Evolutionary conservation across 108 stramenopile genomes (phyloP), one percentile per base, ranked within the genome.

Genomic region (Nitzschia sp.): DNA sequence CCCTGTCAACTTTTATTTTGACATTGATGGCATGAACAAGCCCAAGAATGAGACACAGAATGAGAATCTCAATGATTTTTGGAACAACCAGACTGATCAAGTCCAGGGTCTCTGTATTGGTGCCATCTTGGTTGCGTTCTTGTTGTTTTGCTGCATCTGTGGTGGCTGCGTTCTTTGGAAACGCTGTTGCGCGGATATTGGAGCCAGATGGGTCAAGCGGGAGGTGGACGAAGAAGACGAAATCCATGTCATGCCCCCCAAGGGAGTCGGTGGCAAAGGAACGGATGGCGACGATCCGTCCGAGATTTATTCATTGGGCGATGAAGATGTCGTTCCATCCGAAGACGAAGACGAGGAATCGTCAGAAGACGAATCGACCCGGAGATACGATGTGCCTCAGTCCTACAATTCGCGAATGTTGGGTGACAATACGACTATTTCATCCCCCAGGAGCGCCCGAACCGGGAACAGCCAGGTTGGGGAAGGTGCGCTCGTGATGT

Each of bases 121-220:
- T 42, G 61, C 42, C n/a, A 24, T 62, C 13, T 42, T 62, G 38
- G 61, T 62, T 31, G 0, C 46, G 5, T 26, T 62, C 19, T 25
- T 62, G 19, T 62, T 62, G 61, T 24, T 38, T 26, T 62, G 61
- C 42, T 62, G 61, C 61, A 26, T 42, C 25, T 62, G 36, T n/a
- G 35, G 29, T 46, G 61, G 61, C 1, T 9, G 42, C 24, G 46
- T 62, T 42, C 42, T 62, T 1, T 62, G 61, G 61, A 27, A 19
- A 13, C 31, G 46, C 11, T 62, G 61, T 23, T 62, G 61, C 23
- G 61, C 61, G 28, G 61, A 62, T 45, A 62, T 46, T 62, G 24
- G 42, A 13, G 61, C 29, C 28, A 1, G 0, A 19, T 62, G 61
- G 61, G 38, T 62, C n/a, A 36, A 21, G 15, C 36, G 61, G 1